Conservation (phyloP, 164 flowering plant genomes). For the Akebia trifoliata region DNA sequence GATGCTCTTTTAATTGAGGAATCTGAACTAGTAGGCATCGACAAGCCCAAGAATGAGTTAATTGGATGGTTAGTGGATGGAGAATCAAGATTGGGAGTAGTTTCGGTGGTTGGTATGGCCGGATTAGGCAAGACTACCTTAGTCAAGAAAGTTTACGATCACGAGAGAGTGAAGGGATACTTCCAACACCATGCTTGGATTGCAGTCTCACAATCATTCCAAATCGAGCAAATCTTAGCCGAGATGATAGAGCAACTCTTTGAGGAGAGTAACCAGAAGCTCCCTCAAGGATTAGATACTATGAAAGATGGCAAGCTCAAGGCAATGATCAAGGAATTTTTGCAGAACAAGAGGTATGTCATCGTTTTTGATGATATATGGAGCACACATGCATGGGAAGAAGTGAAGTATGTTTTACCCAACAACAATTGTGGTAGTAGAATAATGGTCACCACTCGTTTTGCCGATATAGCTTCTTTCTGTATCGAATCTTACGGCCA, state of each 20-base stretch:
- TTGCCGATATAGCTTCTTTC: neutral
- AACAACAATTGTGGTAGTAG: neutral
- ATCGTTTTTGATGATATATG: constrained; percentile 8
- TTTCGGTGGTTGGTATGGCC: constrained; percentile 3
- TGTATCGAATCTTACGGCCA: neutral
- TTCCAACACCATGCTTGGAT: constrained; percentile 4
- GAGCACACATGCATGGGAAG: neutral
- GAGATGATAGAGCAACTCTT: neutral
- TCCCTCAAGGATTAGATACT: neutral
- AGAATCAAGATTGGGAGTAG: neutral
- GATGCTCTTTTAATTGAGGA: constrained; percentile 2
- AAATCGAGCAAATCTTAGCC: neutral
- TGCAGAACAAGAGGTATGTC: constrained; percentile 4
- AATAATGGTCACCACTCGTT: constrained; percentile 6
- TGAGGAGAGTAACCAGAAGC: neutral
- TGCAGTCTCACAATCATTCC: neutral
- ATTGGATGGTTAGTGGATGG: neutral
- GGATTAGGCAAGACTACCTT: constrained; percentile 6
- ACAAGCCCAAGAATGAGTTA: constrained; percentile 12
- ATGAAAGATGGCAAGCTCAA: neutral
- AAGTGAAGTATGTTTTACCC: neutral
- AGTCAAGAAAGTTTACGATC: neutral
- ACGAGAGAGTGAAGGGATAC: neutral
- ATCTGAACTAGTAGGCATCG: constrained; percentile 19
- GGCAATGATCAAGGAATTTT: neutral